phyloP scores from a whole-genome alignment of 495 filamentous ascomycete genomes.

The Apodospora peruviana region DNA sequence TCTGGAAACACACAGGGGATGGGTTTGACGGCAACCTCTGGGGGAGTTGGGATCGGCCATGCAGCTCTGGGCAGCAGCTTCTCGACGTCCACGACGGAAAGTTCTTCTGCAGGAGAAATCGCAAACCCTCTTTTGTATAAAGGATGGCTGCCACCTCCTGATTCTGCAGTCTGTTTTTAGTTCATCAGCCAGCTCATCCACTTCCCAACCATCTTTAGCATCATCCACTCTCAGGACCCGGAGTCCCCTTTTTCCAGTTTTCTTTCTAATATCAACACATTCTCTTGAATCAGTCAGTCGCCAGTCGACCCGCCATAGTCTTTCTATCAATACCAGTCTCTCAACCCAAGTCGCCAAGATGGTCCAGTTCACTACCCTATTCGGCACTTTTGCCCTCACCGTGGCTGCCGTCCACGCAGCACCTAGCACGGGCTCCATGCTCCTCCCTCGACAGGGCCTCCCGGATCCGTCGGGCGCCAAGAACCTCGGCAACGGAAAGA shows the following conservation, averaged over 20 bases:
- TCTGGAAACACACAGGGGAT: neutral
- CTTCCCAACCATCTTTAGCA: slow-evolving; percentile 2
- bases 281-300: no score
- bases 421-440: slow-evolving; percentile 38
- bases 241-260: slow-evolving; percentile 6
- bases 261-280: slow-evolving; percentile 1
- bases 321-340: neutral
- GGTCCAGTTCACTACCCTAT: slow-evolving; percentile 17
- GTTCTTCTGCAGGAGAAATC: neutral
- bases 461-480: slow-evolving; percentile 27
- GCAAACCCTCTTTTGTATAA: slow-evolving; percentile 1
- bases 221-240: slow-evolving; percentile 5
- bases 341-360: slow-evolving; percentile 10
- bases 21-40: neutral
- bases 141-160: neutral
- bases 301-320: slow-evolving; percentile 3
- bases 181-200: slow-evolving; percentile 5
- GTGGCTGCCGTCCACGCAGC: slow-evolving; percentile 48
- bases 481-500: slow-evolving; percentile 35
- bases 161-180: neutral
- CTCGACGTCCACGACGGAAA: no score
- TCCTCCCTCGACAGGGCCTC: slow-evolving; percentile 39
- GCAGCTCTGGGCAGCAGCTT: neutral
- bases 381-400: slow-evolving; percentile 30
- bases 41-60: neutral